Percentiles rank a stretch among this genome's conserved stretches.
Evolutionary conservation across 1,139 yeast species (phyloP).

Genomic region (Arxiozyma telluris): DNA sequence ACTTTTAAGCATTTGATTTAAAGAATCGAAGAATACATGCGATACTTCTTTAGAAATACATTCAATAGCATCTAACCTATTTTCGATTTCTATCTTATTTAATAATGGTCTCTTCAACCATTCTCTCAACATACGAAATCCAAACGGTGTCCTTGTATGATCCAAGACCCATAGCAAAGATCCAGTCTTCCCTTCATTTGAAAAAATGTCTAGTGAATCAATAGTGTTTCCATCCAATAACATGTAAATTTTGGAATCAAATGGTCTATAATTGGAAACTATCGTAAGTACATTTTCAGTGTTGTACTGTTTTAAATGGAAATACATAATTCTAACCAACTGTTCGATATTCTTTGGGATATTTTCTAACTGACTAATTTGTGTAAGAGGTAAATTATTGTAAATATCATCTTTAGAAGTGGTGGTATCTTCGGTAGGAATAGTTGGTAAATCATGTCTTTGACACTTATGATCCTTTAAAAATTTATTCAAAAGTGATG

Average conservation of each 20-base stretch:
- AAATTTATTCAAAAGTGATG: not conserved
- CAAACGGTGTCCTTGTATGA: conserved; percentile 72
- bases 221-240: conserved; percentile 60
- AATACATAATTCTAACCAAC: conserved; percentile 37
- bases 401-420: too few relatives aligned
- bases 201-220: conserved; percentile 64
- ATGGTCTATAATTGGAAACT: conserved; percentile 42
- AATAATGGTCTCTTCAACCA: conserved; percentile 76
- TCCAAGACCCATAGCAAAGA: conserved; percentile 72
- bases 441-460: not conserved
- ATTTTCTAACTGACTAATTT: not conserved
- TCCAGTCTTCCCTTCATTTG: conserved; percentile 51
- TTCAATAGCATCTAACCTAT: conserved; percentile 55
- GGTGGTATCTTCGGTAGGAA: not conserved
- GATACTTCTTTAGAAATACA: conserved; percentile 41
- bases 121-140: conserved; percentile 50
- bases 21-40: conserved; percentile 45
- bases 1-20: conserved; percentile 38
- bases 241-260: conserved; percentile 50
- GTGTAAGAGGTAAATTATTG: not conserved
- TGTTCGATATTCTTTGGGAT: conserved; percentile 3
- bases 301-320: conserved; percentile 54
- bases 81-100: conserved; percentile 32
- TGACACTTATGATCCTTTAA: conserved; percentile 9
- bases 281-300: conserved; percentile 50